Conservation (phyloP, 2,329 filamentous ascomycete species). For the Falciphora oryzae region DNA sequence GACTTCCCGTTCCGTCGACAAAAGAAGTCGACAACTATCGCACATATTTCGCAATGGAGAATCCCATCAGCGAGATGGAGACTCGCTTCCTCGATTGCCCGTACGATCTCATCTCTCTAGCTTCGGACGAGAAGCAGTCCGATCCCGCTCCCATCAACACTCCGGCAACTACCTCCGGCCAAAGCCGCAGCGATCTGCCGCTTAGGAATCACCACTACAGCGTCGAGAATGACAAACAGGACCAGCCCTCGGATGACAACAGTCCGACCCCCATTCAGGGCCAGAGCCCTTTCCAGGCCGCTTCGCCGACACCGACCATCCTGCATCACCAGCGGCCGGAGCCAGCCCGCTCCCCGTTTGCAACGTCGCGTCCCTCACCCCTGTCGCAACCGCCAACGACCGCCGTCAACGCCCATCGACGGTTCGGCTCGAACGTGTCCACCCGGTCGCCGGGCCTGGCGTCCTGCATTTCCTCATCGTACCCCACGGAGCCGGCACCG, state of each 20-base stretch:
- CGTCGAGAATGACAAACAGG: neutral
- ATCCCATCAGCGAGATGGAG: slow-evolving; percentile 53
- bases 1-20: slow-evolving; percentile 39
- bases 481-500: neutral
- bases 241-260: neutral
- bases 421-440: neutral
- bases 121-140: slow-evolving; percentile 9
- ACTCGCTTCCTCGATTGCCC: slow-evolving; percentile 50
- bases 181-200: neutral
- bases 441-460: neutral
- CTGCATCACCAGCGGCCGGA: neutral
- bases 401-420: neutral
- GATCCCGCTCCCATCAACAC: neutral
- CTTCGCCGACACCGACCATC: neutral
- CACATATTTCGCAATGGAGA: slow-evolving; percentile 44
- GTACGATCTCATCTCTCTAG: slow-evolving; percentile 47
- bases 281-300: neutral
- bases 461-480: neutral
- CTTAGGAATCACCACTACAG: neutral
- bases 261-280: neutral
- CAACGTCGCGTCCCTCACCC: neutral
- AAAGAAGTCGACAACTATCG: slow-evolving; percentile 43
- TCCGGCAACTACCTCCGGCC: neutral
- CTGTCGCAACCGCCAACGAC: neutral
- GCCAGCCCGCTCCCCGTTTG: neutral